These are phyloP conservation scores for Rasamsonia emersonii DNA, from an alignment of 2,329 filamentous ascomycete genomes.

Conservation along the genomic window DNA sequence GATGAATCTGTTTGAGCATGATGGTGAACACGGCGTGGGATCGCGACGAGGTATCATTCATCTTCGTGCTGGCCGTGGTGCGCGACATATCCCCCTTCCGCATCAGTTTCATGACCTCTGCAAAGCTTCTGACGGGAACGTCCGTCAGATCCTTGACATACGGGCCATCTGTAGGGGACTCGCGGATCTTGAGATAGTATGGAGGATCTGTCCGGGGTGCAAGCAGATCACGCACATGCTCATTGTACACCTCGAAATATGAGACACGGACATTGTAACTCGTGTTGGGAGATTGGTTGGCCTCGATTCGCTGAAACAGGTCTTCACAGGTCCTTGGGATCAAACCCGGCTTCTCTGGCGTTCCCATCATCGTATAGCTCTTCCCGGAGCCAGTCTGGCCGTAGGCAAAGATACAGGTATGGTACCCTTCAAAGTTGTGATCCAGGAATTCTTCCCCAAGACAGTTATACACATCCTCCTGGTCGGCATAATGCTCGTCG, in stretches of 20 bases:
- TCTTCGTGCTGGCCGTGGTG: slow-evolving; percentile 89
- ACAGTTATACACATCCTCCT: slow-evolving; percentile 88
- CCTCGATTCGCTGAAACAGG: slow-evolving; percentile 85
- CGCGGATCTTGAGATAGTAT: slow-evolving; percentile 92
- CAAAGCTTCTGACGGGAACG: slow-evolving; percentile 76
- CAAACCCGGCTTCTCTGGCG: slow-evolving; percentile 71
- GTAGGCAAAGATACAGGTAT: slow-evolving; percentile 98
- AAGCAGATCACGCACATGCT: slow-evolving; percentile 90
- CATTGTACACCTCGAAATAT: slow-evolving; percentile 99
- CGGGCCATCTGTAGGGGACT: slow-evolving; percentile 87
- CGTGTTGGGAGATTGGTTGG: slow-evolving; percentile 77
- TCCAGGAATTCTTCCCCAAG: slow-evolving; percentile 95
- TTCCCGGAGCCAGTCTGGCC: slow-evolving; percentile 97
- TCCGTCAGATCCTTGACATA: slow-evolving; percentile 97
- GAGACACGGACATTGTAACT: slow-evolving; percentile 96
- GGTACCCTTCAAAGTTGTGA: slow-evolving; percentile 98
- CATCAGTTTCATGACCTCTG: slow-evolving; percentile 86
- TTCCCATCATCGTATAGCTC: slow-evolving; percentile 97
- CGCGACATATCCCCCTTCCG: slow-evolving; percentile 78
- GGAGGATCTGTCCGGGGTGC: slow-evolving; percentile 71
- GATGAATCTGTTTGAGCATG: slow-evolving; percentile 95
- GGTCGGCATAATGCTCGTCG: slow-evolving; percentile 80
- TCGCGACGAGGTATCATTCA: slow-evolving; percentile 97
- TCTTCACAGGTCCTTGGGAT: slow-evolving; percentile 95
- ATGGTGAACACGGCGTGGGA: slow-evolving; percentile 98